Conservation (phyloP, 257 asterid species). For the Solanum ahanhuiri region DNA sequence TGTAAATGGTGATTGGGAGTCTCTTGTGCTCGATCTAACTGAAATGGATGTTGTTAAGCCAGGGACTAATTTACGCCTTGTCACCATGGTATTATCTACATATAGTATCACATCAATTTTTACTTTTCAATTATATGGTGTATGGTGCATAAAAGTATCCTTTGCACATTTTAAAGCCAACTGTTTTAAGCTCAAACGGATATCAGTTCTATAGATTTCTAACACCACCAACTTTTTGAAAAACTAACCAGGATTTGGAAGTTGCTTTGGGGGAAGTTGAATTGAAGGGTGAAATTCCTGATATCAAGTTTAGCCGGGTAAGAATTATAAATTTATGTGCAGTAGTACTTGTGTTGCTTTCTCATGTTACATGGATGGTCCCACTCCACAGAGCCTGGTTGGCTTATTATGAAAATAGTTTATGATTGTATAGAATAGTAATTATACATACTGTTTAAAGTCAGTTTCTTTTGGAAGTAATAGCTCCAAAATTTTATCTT, state of each 20-base stretch:
- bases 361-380: neutral
- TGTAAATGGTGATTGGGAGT: constrained; percentile 90
- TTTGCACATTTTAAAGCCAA: neutral
- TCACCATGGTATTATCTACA: constrained; percentile 62
- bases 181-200: neutral
- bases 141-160: neutral
- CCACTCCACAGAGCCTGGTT: neutral
- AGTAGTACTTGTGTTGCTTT: constrained; percentile 1
- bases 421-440: neutral
- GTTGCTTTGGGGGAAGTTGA: constrained; percentile 63
- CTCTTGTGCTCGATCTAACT: constrained; percentile 70
- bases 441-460: neutral
- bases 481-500: neutral
- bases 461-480: neutral
- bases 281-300: constrained; percentile 56
- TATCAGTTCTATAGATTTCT: neutral
- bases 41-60: constrained; percentile 84
- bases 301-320: constrained; percentile 89
- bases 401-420: neutral
- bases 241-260: constrained; percentile 68
- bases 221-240: constrained; percentile 2
- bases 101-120: neutral
- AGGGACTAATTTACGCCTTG: constrained; percentile 65
- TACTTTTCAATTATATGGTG: constrained; percentile 3
- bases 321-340: constrained; percentile 18